These are phyloP conservation scores for Tetradesmus lagerheimii DNA, from an alignment of 139 green algal genomes.

Conservation along the genomic window DNA sequence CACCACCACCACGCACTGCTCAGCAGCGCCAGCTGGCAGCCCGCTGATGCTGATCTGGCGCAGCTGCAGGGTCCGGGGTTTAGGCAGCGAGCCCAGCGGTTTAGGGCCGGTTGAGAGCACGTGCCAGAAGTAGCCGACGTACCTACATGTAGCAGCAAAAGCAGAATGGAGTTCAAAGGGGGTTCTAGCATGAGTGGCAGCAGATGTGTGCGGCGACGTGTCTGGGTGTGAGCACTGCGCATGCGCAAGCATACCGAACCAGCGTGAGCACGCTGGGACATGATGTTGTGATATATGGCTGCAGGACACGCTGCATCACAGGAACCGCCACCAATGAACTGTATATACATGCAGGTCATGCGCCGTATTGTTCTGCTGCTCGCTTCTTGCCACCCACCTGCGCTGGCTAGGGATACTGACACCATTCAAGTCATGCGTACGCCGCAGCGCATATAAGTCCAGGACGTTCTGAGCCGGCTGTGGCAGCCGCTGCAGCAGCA, in stretches of 20 bases:
- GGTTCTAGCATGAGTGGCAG: too few species aligned
- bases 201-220: too few species aligned
- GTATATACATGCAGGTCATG: too few species aligned
- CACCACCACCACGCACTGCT: constrained; percentile 9
- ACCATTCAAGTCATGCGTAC: constrained; percentile 69
- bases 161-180: too few species aligned
- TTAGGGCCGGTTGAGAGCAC: constrained; percentile 2
- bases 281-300: too few species aligned
- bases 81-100: not conserved
- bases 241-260: too few species aligned
- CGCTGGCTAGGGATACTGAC: constrained; percentile 78
- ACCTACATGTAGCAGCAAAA: too few species aligned
- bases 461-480: constrained; percentile 46
- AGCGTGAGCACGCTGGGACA: too few species aligned
- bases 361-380: too few species aligned
- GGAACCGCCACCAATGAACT: too few species aligned
- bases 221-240: too few species aligned
- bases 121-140: constrained; percentile 49
- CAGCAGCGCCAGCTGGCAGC: constrained; percentile 23
- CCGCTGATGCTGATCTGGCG: constrained; percentile 31
- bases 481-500: constrained; percentile 60
- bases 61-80: constrained; percentile 11
- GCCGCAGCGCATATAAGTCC: constrained; percentile 54
- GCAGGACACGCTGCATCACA: too few species aligned
- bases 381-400: constrained; percentile 51